A percentile compares a stretch with the other conserved stretches of the same genome.
phyloP scores from a whole-genome alignment of 176 grass and related monocot species.

The Triticum monococcum region DNA sequence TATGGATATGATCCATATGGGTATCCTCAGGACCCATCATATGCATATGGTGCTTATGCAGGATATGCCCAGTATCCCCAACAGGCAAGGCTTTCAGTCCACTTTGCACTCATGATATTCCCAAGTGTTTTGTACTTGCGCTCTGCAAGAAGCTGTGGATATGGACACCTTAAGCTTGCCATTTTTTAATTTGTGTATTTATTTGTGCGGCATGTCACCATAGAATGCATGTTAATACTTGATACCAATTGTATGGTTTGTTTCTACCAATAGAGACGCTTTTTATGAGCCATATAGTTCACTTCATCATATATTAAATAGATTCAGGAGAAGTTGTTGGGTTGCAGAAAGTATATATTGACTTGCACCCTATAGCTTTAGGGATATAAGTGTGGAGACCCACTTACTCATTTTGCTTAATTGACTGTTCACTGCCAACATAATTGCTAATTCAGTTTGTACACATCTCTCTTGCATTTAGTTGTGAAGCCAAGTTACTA shows the following conservation, averaged over 20 bases:
- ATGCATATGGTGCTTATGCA: slow-evolving; percentile 88
- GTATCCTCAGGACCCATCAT: slow-evolving; percentile 92
- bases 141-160: slow-evolving; percentile 13
- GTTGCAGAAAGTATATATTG: slow-evolving; percentile 12
- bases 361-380: neutral
- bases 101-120: neutral
- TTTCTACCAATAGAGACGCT: slow-evolving; percentile 10
- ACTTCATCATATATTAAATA: neutral
- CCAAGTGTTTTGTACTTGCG: neutral
- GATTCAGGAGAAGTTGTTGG: neutral
- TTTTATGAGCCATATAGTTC: slow-evolving; percentile 2
- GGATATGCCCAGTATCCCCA: slow-evolving; percentile 88
- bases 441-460: neutral
- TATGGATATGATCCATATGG: slow-evolving; percentile 94
- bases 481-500: neutral
- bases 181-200: neutral
- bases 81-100: slow-evolving; percentile 53
- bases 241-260: neutral
- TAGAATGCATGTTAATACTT: slow-evolving; percentile 13
- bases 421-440: neutral
- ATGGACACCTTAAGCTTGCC: slow-evolving; percentile 17
- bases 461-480: neutral
- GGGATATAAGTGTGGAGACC: neutral
- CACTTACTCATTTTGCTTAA: neutral
- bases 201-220: neutral